Percentiles rank a stretch among this genome's conserved stretches.
Evolutionary conservation across 2,329 filamentous ascomycete species (phyloP).

Genomic region (Aspergillus costaricaensis): DNA sequence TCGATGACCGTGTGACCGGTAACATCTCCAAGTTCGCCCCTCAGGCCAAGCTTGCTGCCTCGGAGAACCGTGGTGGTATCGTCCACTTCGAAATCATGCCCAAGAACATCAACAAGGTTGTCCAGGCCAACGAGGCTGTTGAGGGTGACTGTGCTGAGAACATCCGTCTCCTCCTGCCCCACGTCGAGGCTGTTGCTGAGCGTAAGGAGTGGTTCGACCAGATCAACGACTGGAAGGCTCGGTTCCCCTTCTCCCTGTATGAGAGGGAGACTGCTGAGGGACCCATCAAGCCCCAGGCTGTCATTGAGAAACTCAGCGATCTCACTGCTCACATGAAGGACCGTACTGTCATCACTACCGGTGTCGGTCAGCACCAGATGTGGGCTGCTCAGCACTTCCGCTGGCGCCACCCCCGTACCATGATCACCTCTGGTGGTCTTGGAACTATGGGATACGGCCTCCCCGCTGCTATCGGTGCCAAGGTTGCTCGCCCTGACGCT

Average conservation of each 20-base stretch:
- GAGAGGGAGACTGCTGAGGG: slow-evolving; percentile 75
- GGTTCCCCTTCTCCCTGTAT: slow-evolving; percentile 82
- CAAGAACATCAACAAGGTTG: slow-evolving; percentile 99
- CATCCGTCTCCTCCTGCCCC: slow-evolving; percentile 71
- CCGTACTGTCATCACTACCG: slow-evolving; percentile 84
- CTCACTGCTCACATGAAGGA: slow-evolving; percentile 79
- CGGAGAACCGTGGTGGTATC: slow-evolving; percentile 86
- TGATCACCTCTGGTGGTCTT: slow-evolving; percentile 95
- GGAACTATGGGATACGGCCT: slow-evolving; percentile 96
- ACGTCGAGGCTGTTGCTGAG: slow-evolving; percentile 64
- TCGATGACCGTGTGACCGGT: slow-evolving; percentile 91
- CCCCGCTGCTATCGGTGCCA: slow-evolving; percentile 91
- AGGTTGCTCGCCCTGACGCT: slow-evolving; percentile 78
- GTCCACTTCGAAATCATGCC: slow-evolving; percentile 98
- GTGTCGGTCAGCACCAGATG: slow-evolving; percentile 98
- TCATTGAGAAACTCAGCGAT: slow-evolving; percentile 88
- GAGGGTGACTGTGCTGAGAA: slow-evolving; percentile 89
- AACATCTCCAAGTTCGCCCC: slow-evolving; percentile 86
- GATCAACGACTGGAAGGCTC: slow-evolving; percentile 87
- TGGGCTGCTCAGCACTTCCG: slow-evolving; percentile 97
- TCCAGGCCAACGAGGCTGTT: slow-evolving; percentile 92
- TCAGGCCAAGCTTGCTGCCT: slow-evolving; percentile 78
- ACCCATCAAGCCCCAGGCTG: slow-evolving; percentile 88
- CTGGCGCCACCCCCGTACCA: slow-evolving; percentile 86
- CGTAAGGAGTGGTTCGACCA: slow-evolving; percentile 85